Percentiles rank a stretch among this genome's conserved stretches.
Conservation (phyloP, 768 basidiomycete species). For the Suillus variegatus region DNA sequence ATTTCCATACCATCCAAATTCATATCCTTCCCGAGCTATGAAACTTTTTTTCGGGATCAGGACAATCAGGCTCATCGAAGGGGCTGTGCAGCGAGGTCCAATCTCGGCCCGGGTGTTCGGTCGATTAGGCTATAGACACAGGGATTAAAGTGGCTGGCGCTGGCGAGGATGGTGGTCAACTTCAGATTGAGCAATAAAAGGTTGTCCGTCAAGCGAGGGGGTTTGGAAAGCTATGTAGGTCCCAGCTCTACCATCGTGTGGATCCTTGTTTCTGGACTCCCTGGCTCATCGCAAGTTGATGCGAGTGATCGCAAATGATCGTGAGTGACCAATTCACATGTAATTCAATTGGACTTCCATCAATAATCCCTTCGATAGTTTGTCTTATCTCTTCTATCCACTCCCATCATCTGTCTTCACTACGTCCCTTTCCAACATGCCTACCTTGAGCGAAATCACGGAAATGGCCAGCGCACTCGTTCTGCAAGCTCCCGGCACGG, state of each 20-base stretch:
- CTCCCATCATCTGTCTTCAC: neutral
- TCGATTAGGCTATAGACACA: neutral
- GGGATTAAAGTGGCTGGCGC: neutral
- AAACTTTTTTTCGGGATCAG: no score
- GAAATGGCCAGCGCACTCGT: neutral
- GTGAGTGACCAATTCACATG: neutral
- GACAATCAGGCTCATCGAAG: neutral
- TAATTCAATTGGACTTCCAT: neutral
- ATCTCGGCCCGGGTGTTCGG: neutral
- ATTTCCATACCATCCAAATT: neutral
- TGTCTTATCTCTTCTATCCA: neutral
- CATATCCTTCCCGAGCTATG: no score
- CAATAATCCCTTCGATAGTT: neutral
- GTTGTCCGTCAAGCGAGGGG: neutral
- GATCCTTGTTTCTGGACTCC: neutral
- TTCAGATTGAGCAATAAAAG: neutral
- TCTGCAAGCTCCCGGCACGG: neutral
- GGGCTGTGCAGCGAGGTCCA: neutral
- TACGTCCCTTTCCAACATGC: neutral
- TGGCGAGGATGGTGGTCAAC: neutral
- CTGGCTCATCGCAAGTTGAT: neutral
- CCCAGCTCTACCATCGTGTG: no score
- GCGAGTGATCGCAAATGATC: neutral
- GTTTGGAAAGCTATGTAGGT: neutral
- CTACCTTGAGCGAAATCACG: neutral